Conservation (phyloP, 352 stramenopile species). For the Phytopythium montanum region DNA sequence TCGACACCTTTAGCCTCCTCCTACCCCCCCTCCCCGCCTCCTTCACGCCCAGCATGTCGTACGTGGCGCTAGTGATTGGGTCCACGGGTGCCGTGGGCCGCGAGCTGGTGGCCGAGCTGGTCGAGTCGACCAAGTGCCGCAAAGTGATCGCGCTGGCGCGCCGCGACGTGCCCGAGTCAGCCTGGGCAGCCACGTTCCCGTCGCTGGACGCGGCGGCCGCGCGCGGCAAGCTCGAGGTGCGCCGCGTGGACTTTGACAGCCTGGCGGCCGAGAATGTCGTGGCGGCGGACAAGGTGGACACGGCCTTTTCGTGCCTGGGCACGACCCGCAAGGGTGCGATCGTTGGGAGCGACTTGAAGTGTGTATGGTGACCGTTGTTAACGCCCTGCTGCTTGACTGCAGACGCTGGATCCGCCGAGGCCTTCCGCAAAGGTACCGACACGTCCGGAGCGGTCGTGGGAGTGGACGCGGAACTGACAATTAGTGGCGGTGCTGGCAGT, state of each 20-base stretch:
- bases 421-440: constrained; percentile 58
- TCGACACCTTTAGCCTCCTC: too few relatives aligned
- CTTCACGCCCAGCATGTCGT: constrained; percentile 13
- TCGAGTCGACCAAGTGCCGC: constrained; percentile 50
- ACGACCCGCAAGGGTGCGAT: constrained; percentile 57
- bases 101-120: constrained; percentile 66
- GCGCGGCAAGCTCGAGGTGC: constrained; percentile 57
- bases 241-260: constrained; percentile 51
- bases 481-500: constrained; percentile 27
- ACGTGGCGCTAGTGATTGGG: constrained; percentile 69
- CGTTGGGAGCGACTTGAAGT: neutral
- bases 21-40: too few relatives aligned
- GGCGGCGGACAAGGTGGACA: constrained; percentile 44
- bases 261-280: constrained; percentile 31
- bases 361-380: neutral
- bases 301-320: constrained; percentile 67
- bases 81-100: constrained; percentile 69
- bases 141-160: constrained; percentile 71
- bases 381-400: neutral
- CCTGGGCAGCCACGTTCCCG: constrained; percentile 48
- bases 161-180: constrained; percentile 45
- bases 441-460: neutral
- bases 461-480: neutral
- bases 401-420: constrained; percentile 57
- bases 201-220: constrained; percentile 33